phyloP scores from a whole-genome alignment of 306 rosid genomes.

The Medicago truncatula region DNA sequence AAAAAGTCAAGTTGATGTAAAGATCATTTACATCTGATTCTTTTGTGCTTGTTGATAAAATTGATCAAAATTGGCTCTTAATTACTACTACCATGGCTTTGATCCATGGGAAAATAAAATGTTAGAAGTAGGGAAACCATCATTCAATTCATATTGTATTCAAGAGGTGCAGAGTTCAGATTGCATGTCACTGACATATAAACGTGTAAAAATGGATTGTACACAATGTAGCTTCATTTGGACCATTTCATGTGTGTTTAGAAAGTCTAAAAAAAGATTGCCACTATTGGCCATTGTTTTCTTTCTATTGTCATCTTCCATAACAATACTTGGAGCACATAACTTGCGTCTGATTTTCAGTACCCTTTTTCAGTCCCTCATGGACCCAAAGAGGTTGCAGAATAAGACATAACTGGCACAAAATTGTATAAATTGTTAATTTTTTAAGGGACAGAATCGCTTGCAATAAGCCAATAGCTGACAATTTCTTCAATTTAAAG shows the following conservation, averaged over 20 bases:
- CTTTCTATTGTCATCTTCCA: slow-evolving; percentile 42
- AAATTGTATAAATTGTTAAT: slow-evolving; percentile 37
- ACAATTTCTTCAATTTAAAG: slow-evolving; percentile 48
- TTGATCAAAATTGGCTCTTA: slow-evolving; percentile 1
- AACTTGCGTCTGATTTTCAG: slow-evolving; percentile 46
- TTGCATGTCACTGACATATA: slow-evolving; percentile 20
- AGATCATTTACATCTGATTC: not conserved
- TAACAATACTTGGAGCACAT: slow-evolving; percentile 41
- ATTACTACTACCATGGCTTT: not conserved
- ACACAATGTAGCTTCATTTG: slow-evolving; percentile 17
- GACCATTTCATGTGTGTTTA: slow-evolving; percentile 34
- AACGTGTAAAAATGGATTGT: slow-evolving; percentile 28
- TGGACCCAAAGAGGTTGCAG: slow-evolving; percentile 48
- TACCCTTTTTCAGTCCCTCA: slow-evolving; percentile 32
- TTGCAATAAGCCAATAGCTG: slow-evolving; percentile 37
- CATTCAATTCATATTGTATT: slow-evolving; percentile 11
- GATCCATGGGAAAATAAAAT: not conserved
- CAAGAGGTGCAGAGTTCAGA: slow-evolving; percentile 18
- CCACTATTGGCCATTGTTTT: slow-evolving; percentile 22
- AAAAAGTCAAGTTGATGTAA: too few species aligned
- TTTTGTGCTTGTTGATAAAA: not conserved
- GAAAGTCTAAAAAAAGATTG: slow-evolving; percentile 23
- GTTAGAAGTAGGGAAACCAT: not conserved
- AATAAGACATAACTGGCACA: slow-evolving; percentile 37
- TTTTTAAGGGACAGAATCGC: slow-evolving; percentile 40